Evolutionary conservation across 495 filamentous ascomycete genomes (phyloP), one percentile per base, ranked within the genome.

Genomic region (Sporormia fimetaria): DNA sequence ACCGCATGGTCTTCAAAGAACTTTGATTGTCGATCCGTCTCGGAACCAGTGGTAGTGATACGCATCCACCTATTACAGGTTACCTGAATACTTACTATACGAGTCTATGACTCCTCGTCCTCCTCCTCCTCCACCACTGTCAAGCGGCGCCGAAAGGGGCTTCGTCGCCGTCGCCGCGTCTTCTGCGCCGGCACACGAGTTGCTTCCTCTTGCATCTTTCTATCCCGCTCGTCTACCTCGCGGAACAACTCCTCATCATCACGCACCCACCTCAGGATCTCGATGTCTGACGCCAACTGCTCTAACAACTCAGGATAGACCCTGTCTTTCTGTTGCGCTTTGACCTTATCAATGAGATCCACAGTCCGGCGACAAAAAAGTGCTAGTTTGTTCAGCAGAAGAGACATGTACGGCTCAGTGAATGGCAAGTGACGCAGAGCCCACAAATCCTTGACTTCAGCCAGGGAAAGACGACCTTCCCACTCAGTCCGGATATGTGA

Each of bases 391-490:
- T 34, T 25, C 5, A 42, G n/a, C 18, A 42, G 23, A n/a, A 5
- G 1, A 18, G 10, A 9, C 21, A 41, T 32, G 24, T 15, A 41
- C 16, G 10, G 15, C 27, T 30, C 38, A 5, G 30, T 33, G 15
- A 42, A 42, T 2, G 40, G 40, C 12, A 42, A 31, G 18, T 8
- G 20, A 14, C 40, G 40, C 2, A 42, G 29, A 1, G 28, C 28
- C 20, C 29, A 42, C 18, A 42, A 6, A n/a, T 14, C 28, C 6
- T 33, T 3, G 21, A 15, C 23, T 12, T 42, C 40, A 3, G 17
- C 3, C 14, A 33, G 16, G 14, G 10, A 2, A 5, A 33, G 29
- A 11, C 28, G 17, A 1, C 16, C 12, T 8, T 12, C 9, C 15
- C 26, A 26, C 29, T 15, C 28, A 2, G 17, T 6, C 29, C 9